Conservation (phyloP, 106 monocot species). For the Amphibolis antarctica region DNA sequence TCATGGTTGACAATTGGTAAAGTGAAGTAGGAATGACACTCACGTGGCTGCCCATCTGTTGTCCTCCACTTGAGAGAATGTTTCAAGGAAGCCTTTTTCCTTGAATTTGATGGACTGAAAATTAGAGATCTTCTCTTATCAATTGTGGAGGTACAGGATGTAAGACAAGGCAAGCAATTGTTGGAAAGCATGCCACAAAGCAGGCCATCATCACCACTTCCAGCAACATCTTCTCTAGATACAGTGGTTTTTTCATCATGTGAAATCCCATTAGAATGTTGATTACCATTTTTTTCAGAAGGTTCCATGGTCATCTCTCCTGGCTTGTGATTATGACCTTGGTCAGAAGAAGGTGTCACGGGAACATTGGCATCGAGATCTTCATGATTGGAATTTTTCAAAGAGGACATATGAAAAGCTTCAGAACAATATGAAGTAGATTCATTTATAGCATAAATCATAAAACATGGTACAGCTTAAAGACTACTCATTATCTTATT, state of each 20-base stretch:
- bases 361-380: constrained; percentile 15
- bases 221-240: constrained; percentile 28
- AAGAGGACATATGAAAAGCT: constrained; percentile 33
- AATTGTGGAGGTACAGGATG: constrained; percentile 23
- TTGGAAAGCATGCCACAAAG: constrained; percentile 77
- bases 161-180: constrained; percentile 85
- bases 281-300: constrained; percentile 12
- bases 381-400: constrained; percentile 38
- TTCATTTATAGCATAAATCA: constrained; percentile 30
- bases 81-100: constrained; percentile 49
- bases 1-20: background rate
- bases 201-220: constrained; percentile 24
- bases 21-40: constrained; percentile 19
- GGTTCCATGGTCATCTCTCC: constrained; percentile 20
- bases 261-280: constrained; percentile 3
- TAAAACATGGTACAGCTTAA: background rate
- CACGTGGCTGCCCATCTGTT: constrained; percentile 62
- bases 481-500: background rate
- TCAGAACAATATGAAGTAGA: constrained; percentile 48
- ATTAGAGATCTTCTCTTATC: constrained; percentile 71
- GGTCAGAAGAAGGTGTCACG: constrained; percentile 13
- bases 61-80: constrained; percentile 73
- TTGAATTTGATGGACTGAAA: constrained; percentile 57
- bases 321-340: constrained; percentile 11
- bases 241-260: constrained; percentile 20